Evolutionary conservation across 2,329 filamentous ascomycete genomes (phyloP).

Genomic region (Purpureocillium lavendulum): DNA sequence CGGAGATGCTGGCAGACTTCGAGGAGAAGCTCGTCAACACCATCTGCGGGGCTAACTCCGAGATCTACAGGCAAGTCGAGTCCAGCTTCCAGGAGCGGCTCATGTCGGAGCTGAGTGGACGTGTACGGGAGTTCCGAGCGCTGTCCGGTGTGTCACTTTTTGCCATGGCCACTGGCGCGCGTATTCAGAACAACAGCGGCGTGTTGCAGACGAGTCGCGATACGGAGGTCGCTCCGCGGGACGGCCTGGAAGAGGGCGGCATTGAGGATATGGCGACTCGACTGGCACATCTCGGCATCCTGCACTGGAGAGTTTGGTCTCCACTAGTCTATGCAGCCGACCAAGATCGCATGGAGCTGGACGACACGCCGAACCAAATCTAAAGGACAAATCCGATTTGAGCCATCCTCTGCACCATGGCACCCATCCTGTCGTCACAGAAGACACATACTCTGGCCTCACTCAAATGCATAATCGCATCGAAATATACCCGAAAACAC

Average conservation of each 20-base stretch:
- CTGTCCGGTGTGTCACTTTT: conserved; percentile 46
- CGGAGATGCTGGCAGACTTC: conserved; percentile 36
- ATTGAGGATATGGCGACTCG: conserved; percentile 65
- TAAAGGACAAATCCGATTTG: conserved; percentile 4
- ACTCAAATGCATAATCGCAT: no score
- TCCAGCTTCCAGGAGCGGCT: conserved; percentile 39
- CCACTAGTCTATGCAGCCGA: conserved; percentile 58
- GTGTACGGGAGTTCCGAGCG: conserved; percentile 43
- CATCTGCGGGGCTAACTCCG: conserved; percentile 32
- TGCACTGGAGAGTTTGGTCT: conserved; percentile 89
- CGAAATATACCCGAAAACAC: no score
- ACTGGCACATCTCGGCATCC: conserved; percentile 71
- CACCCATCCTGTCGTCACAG: no score
- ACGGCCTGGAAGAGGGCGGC: conserved; percentile 42
- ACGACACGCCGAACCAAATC: conserved; percentile 14
- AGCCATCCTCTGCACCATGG: conserved; percentile 1
- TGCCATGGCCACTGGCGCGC: conserved; percentile 44
- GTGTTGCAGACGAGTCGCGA: conserved; percentile 21
- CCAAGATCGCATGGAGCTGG: conserved; percentile 24
- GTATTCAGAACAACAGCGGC: conserved; percentile 28
- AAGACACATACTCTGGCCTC: no score
- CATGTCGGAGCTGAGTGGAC: conserved; percentile 36
- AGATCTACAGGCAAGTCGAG: conserved; percentile 41
- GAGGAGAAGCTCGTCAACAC: conserved; percentile 40
- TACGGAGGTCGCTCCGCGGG: conserved; percentile 25